phyloP scores from a whole-genome alignment of 108 stramenopile species.

The Pseudonitzschia pungens region DNA sequence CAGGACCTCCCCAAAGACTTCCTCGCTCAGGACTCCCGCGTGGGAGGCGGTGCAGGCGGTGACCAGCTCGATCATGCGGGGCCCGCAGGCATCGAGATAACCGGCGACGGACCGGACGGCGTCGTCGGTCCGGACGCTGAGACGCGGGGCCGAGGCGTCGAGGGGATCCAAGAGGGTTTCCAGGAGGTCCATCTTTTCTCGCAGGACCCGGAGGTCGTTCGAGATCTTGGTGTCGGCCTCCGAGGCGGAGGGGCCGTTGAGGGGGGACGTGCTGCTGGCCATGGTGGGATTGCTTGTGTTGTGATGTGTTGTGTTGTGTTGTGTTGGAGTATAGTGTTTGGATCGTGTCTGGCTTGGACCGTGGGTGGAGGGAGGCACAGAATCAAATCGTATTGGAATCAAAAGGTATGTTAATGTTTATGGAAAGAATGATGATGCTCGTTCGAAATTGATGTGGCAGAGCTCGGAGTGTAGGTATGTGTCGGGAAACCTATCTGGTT shows the following conservation, averaged over 20 bases:
- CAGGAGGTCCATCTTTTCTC: slow-evolving; percentile 76
- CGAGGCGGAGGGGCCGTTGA: background rate
- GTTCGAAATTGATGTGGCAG: no score
- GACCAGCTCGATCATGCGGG: slow-evolving; percentile 84
- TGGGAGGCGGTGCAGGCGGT: slow-evolving; percentile 49
- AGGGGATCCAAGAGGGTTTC: slow-evolving; percentile 50
- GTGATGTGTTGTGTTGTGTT: no score
- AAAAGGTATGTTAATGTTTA: no score
- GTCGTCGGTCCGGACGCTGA: slow-evolving; percentile 48
- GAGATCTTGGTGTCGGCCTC: slow-evolving; percentile 62
- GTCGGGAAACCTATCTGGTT: no score
- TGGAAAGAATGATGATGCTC: no score
- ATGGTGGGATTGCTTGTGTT: background rate
- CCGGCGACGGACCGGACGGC: slow-evolving; percentile 67
- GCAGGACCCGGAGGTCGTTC: slow-evolving; percentile 52
- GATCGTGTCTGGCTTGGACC: no score
- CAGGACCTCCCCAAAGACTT: slow-evolving; percentile 71
- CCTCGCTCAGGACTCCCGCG: slow-evolving; percentile 57
- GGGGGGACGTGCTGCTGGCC: background rate
- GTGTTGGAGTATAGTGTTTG: no score
- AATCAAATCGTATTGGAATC: no score
- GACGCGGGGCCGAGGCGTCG: slow-evolving; percentile 15
- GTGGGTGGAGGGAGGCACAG: no score
- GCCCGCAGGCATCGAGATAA: slow-evolving; percentile 82
- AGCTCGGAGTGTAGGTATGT: no score